Percentiles rank a stretch among this genome's conserved stretches.
Conservation (phyloP, 1,284 basidiomycete species). For the Acaromyces ingoldii region DNA sequence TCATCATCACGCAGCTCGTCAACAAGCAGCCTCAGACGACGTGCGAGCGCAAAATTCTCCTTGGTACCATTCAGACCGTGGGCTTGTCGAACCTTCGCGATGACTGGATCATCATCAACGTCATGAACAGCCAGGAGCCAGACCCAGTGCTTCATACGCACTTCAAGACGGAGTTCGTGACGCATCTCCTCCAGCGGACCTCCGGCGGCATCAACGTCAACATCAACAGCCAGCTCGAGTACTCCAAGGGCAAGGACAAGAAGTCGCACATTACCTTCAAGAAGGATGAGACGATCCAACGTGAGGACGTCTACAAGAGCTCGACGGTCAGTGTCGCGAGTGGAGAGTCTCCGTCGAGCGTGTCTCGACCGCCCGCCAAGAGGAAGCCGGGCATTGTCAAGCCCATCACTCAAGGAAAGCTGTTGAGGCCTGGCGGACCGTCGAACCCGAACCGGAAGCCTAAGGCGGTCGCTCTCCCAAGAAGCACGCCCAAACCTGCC, state of each 20-base stretch:
- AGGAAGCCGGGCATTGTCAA: slow-evolving; percentile 76
- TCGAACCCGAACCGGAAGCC: slow-evolving; percentile 30
- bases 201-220: slow-evolving; percentile 68
- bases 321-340: slow-evolving; percentile 80
- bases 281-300: slow-evolving; percentile 79
- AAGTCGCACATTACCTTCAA: slow-evolving; percentile 77
- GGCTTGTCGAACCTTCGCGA: slow-evolving; percentile 83
- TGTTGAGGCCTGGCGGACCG: slow-evolving; percentile 71
- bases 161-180: slow-evolving; percentile 93
- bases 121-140: slow-evolving; percentile 70
- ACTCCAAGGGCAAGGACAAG: slow-evolving; percentile 97
- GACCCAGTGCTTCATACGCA: slow-evolving; percentile 85
- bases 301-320: slow-evolving; percentile 88
- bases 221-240: slow-evolving; percentile 53
- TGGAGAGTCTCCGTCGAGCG: slow-evolving; percentile 76
- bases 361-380: slow-evolving; percentile 75
- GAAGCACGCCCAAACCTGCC: slow-evolving; percentile 7
- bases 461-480: slow-evolving; percentile 34
- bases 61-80: slow-evolving; percentile 79
- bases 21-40: slow-evolving; percentile 61
- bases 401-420: slow-evolving; percentile 78
- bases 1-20: slow-evolving; percentile 62
- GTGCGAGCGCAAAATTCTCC: slow-evolving; percentile 81
- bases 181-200: slow-evolving; percentile 75
- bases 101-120: slow-evolving; percentile 72